A percentile compares a stretch with the other conserved stretches of the same genome.
These are phyloP conservation scores for Leccinum subatratum DNA, from an alignment of 1,284 basidiomycete genomes.

Conservation along the genomic window DNA sequence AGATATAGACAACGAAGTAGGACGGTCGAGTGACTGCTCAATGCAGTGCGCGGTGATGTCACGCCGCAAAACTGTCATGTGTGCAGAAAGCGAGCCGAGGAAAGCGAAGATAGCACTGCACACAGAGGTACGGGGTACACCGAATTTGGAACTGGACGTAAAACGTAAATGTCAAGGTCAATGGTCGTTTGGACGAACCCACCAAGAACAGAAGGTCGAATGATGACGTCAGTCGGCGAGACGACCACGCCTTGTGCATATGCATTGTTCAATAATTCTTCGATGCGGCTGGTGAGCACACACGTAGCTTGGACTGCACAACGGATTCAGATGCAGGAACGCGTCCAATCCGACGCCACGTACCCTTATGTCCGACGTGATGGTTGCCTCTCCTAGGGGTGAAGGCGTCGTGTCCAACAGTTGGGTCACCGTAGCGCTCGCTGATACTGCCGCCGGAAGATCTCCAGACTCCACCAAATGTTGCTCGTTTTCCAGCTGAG, in stretches of 20 bases:
- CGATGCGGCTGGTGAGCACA: slow-evolving; percentile 52
- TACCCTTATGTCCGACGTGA: slow-evolving; percentile 59
- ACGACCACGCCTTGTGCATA: slow-evolving; percentile 55
- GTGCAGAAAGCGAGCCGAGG: slow-evolving; percentile 50
- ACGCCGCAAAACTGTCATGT: slow-evolving; percentile 58
- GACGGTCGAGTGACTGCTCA: slow-evolving; percentile 52
- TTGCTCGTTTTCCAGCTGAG: slow-evolving; percentile 41
- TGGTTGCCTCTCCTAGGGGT: slow-evolving; percentile 47
- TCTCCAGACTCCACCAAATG: slow-evolving; percentile 49
- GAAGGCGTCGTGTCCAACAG: slow-evolving; percentile 47
- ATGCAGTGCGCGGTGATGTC: slow-evolving; percentile 60
- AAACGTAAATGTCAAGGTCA: slow-evolving; percentile 4
- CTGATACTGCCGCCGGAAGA: slow-evolving; percentile 55
- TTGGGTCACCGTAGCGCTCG: slow-evolving; percentile 39
- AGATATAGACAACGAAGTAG: slow-evolving; percentile 40
- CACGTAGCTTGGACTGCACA: slow-evolving; percentile 49
- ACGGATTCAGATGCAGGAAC: slow-evolving; percentile 6
- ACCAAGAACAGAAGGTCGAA: slow-evolving; percentile 59
- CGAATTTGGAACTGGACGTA: slow-evolving; percentile 50
- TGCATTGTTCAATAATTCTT: slow-evolving; percentile 69
- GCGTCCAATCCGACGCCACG: slow-evolving; percentile 14
- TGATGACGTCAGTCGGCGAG: slow-evolving; percentile 44
- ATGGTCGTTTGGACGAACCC: slow-evolving; percentile 14
- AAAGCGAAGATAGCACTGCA: slow-evolving; percentile 56
- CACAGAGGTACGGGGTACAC: slow-evolving; percentile 48